phyloP scores from a whole-genome alignment of 139 green algal species.

The Micromonas commoda region DNA sequence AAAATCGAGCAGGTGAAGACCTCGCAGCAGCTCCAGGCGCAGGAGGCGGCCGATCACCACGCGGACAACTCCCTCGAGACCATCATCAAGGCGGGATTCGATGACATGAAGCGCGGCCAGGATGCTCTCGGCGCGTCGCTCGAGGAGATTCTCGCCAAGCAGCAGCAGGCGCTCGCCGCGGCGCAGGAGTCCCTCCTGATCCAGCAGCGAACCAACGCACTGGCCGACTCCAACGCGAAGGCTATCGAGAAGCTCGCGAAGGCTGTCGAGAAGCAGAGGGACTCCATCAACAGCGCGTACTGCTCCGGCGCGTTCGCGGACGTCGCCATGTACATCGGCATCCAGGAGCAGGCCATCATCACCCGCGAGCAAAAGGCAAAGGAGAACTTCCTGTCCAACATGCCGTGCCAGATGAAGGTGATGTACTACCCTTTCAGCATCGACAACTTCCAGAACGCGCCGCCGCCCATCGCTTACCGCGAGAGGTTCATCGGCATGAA shows the following conservation, averaged over 20 bases:
- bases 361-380: constrained; percentile 22
- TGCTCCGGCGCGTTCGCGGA: constrained; percentile 2
- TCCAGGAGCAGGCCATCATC: background rate
- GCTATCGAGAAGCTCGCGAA: constrained; percentile 7
- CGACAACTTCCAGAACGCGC: constrained; percentile 35
- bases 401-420: constrained; percentile 48
- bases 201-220: background rate
- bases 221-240: constrained; percentile 22
- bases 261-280: constrained; percentile 18
- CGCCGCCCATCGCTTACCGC: background rate
- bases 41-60: constrained; percentile 1
- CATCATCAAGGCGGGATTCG: constrained; percentile 47
- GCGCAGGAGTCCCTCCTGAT: background rate
- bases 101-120: background rate
- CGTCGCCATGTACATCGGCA: constrained; percentile 1
- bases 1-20: background rate
- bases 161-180: background rate
- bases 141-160: background rate
- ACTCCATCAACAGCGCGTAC: constrained; percentile 10
- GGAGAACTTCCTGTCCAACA: constrained; percentile 46
- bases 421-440: constrained; percentile 49
- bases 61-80: constrained; percentile 51
- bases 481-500: constrained; percentile 40
- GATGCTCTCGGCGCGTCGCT: background rate
- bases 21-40: background rate